Conservation (phyloP, 352 stramenopile species). For the Plasmopara muralis region DNA sequence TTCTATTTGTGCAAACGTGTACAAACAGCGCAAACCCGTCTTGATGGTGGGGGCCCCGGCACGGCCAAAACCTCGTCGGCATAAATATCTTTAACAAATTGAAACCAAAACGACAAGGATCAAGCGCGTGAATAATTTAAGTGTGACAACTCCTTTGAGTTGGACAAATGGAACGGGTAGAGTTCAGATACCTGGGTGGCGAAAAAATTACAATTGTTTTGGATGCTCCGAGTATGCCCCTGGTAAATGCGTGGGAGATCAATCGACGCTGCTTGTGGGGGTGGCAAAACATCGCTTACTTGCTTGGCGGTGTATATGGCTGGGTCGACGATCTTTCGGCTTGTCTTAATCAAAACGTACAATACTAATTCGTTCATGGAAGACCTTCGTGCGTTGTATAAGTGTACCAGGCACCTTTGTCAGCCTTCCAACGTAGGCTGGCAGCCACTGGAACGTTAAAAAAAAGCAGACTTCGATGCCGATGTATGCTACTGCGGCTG, state of each 20-base stretch:
- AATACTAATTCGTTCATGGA: conserved; percentile 97
- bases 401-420: conserved; percentile 93
- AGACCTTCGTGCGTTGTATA: conserved; percentile 95
- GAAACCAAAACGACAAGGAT: conserved; percentile 93
- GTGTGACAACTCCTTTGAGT: conserved; percentile 94
- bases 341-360: conserved; percentile 98
- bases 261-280: conserved; percentile 97
- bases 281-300: conserved; percentile 96
- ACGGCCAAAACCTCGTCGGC: conserved; percentile 97
- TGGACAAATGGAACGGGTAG: conserved; percentile 97
- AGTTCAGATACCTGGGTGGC: conserved; percentile 94
- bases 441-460: too few relatives aligned
- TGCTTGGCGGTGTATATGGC: conserved; percentile 95
- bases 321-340: conserved; percentile 95
- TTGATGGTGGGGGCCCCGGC: conserved; percentile 95
- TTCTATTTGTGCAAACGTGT: conserved; percentile 76
- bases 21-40: conserved; percentile 92
- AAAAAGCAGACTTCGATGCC: too few relatives aligned
- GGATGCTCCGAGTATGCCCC: conserved; percentile 95
- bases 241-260: conserved; percentile 98
- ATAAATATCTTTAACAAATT: conserved; percentile 96
- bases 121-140: conserved; percentile 98
- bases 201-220: conserved; percentile 99
- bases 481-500: too few relatives aligned
- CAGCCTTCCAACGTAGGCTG: too few relatives aligned